phyloP scores from a whole-genome alignment of 2,329 filamentous ascomycete genomes.

The Xylariaceae sp. region DNA sequence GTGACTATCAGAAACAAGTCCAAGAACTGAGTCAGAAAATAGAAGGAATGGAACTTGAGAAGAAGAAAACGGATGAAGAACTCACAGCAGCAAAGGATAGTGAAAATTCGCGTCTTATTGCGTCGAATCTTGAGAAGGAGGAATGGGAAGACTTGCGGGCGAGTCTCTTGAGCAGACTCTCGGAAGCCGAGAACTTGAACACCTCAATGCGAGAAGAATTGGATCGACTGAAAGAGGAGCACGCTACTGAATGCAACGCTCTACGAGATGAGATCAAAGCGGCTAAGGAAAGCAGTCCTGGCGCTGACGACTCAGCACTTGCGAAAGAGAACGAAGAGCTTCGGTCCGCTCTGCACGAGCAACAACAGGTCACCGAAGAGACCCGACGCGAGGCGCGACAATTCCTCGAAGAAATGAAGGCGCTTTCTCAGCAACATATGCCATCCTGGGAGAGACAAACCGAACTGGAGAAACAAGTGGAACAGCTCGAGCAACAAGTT shows the following conservation, averaged over 20 bases:
- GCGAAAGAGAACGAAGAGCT: slow-evolving; percentile 65
- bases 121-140: slow-evolving; percentile 58
- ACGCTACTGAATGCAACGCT: slow-evolving; percentile 56
- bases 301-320: slow-evolving; percentile 47
- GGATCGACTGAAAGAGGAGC: slow-evolving; percentile 64
- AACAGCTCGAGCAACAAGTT: slow-evolving; percentile 73
- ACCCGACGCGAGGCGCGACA: slow-evolving; percentile 77
- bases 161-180: slow-evolving; percentile 67
- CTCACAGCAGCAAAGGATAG: slow-evolving; percentile 54
- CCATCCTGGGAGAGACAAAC: slow-evolving; percentile 77
- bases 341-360: slow-evolving; percentile 60
- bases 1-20: slow-evolving; percentile 77
- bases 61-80: slow-evolving; percentile 69
- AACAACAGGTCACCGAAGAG: slow-evolving; percentile 79
- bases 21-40: slow-evolving; percentile 69
- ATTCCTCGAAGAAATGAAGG: slow-evolving; percentile 84
- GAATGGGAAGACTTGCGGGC: slow-evolving; percentile 63
- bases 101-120: slow-evolving; percentile 49
- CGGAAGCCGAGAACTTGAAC: slow-evolving; percentile 70
- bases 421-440: slow-evolving; percentile 73
- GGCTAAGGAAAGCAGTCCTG: slow-evolving; percentile 34
- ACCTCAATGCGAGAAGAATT: slow-evolving; percentile 74
- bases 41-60: slow-evolving; percentile 60
- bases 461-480: slow-evolving; percentile 67
- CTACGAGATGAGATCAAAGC: slow-evolving; percentile 61